A percentile compares a stretch with the other conserved stretches of the same genome.
Conservation (phyloP, 2,329 filamentous ascomycete species). For the Rutstroemia sp. region DNA sequence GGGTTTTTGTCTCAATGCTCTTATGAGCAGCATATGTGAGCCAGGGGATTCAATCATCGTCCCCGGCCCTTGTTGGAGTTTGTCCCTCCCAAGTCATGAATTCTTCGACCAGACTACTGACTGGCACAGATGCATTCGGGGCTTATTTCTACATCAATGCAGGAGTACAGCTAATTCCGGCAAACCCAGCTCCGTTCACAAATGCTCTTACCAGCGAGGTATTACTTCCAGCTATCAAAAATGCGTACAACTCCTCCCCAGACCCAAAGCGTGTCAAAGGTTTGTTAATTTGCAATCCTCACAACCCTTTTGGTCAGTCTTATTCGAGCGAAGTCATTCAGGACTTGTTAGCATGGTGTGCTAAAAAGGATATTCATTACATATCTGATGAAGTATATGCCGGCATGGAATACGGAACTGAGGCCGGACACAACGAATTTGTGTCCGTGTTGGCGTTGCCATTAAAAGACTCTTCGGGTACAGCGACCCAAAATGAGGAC, state of each 20-base stretch:
- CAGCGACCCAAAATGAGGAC: background rate
- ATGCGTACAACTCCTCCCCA: background rate
- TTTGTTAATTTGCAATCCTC: background rate
- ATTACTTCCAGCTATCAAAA: background rate
- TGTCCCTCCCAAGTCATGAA: background rate
- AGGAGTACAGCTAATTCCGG: background rate
- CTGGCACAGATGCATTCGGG: background rate
- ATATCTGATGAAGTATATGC: slow-evolving; percentile 1
- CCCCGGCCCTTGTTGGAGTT: background rate
- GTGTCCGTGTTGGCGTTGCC: background rate
- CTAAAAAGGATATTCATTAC: background rate
- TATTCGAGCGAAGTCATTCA: background rate
- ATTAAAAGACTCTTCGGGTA: no score
- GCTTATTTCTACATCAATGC: background rate
- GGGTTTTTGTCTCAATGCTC: background rate
- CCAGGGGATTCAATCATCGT: background rate
- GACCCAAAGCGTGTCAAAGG: background rate
- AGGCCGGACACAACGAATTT: background rate
- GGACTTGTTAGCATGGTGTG: background rate
- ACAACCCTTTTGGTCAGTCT: background rate
- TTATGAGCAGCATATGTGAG: background rate
- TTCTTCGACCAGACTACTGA: background rate
- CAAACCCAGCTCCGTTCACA: background rate
- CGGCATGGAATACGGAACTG: background rate
- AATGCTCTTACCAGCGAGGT: background rate